Base-by-base conservation (phyloP, 305 asterid species). In the Striga hermonthica region DNA sequence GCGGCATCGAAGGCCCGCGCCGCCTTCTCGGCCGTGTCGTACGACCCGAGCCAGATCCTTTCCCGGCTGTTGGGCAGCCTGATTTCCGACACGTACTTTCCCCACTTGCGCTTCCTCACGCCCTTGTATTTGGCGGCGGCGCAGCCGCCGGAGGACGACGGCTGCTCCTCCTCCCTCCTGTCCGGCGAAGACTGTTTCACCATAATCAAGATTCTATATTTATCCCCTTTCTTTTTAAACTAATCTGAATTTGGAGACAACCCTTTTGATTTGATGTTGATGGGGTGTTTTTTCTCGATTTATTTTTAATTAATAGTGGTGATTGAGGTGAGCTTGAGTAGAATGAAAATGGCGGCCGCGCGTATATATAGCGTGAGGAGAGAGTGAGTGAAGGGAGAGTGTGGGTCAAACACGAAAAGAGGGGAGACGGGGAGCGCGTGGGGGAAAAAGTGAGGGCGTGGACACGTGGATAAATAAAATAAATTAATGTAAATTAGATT, bases 1-100 rank as follows among this genome's bases (percentile, higher is more conserved):
- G 92, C 92, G 0, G 84, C 89, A 65, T 85, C 92, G 37, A 85
- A 85, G 0, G 92, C 92, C 28, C 87, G 76, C 36, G 92, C 92
- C 12, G 92, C 92, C 69, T 85, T 85, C 57, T 83, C 83, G 0
- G 87, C 78, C 1, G 92, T 75, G 73, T 85, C 84, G 47, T 77
- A 81, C 0, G 92, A 83, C 0, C 92, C 92, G 1, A 85, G 40
- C 92, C 92, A 85, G 1, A 85, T 85, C 12, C 92, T 62, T 59
- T 81, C 92, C 52, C 92, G 37, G 59, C 92, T 83, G 9, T 85
- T 85, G 1, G 89, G 92, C 9, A 85, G 82, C 28, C 92, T 50
- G 6, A 83, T 80, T 64, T 85, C 92, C 16, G 89, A 85, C 44
- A 85, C 89, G 62, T 77, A 85, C 49, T 85, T 85, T 0, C 92